Base-by-base conservation (phyloP, 169 alveolate species). In the Cryptosporidium felis region DNA sequence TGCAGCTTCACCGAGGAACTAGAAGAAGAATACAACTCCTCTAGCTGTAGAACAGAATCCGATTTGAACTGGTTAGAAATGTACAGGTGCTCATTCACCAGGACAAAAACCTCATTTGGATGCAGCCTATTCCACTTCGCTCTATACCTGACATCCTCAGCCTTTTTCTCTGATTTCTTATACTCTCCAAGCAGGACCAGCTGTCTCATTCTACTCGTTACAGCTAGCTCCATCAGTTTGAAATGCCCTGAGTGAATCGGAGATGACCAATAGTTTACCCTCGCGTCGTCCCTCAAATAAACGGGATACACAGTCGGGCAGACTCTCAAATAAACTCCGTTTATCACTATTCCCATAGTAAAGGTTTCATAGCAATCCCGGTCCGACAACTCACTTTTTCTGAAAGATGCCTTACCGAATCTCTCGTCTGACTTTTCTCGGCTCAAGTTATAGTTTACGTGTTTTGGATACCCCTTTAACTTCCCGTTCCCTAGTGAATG, bases 151-250 rank as follows among this genome's bases (percentile, higher is more conserved):
- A 38, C 9, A 21, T 74, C 74, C 5, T 53, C 60, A n/a, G n/a
- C n/a, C 30, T 30, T 34, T 5, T 74, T 58, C 18, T 32, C 40
- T 18, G 42, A 23, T 12, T 59, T 49, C 18, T 53, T 74, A 36
- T 32, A 66, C 56, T 74, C 74, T 3, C 74, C 67, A 30, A 74
- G 40, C 26, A 74, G 28, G 14, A 74, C 85, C 28, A 74, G 18
- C 14, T 74, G 85, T 36, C 67, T 74, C 63, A 74, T 36, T 74
- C 85, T 49, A 14, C 18, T 74, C 3, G 85, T 74, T n/a, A 74
- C 32, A 0, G 85, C 85, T 21, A 49, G 21, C 28, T 74, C 85
- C 44, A 74, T 2, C 9, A 58, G 28, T 32, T 74, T 74, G 26
- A 74, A 38, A 14, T 74, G 85, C 0, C 51, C 85, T 5, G 67